Base-by-base conservation (phyloP, 345 rosid species). In the Acer negundo region DNA sequence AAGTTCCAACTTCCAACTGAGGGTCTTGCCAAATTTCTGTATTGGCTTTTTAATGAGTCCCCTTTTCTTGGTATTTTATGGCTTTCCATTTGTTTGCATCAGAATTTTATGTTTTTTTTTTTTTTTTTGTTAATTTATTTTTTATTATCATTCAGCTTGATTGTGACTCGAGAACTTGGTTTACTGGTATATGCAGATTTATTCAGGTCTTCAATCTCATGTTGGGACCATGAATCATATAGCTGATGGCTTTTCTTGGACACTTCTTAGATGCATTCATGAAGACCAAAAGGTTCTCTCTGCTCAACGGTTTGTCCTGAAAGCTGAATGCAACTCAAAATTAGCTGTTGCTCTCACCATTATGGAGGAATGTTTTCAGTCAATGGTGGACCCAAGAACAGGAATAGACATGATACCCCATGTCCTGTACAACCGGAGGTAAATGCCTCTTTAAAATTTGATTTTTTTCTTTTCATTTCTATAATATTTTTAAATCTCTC, bases 381-480 rank as follows among this genome's bases (percentile, higher is more conserved):
- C 99, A 62, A 95, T 95, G 99, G 83, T 95, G 73, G 99, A 95
- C 86, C 85, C 94, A 68, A 90, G 95, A 85, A 95, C 99, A 8
- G 99, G 99, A 81, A 82, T 95, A 74, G 88, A 92, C 82, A 93
- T 95, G 99, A 86, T 93, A 86, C 96, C 99, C 67, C 98, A 93
- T 75, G 88, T 89, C 84, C 75, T 95, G 47, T 95, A 92, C 83
- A 93, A 91, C 82, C 90, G 98, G 98, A 90, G 95, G 99, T 93
- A 81, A 86, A 81, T 77, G 26, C 66, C 51, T 65, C 20, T 40
- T 62, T 47, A 56, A 22, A 16, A 1, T 35, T 40, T 44, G 26
- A 62, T 12, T 58, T 66, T 40, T 58, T 59, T 44, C 56, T 67
- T 17, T 58, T 66, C 26, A 56, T 70, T n/a, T 23, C 20, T 53